A percentile compares a stretch with the other conserved stretches of the same genome.
These are phyloP conservation scores for Cnidoscolus chayamansa DNA, from an alignment of 441 rosid species.

Conservation along the genomic window DNA sequence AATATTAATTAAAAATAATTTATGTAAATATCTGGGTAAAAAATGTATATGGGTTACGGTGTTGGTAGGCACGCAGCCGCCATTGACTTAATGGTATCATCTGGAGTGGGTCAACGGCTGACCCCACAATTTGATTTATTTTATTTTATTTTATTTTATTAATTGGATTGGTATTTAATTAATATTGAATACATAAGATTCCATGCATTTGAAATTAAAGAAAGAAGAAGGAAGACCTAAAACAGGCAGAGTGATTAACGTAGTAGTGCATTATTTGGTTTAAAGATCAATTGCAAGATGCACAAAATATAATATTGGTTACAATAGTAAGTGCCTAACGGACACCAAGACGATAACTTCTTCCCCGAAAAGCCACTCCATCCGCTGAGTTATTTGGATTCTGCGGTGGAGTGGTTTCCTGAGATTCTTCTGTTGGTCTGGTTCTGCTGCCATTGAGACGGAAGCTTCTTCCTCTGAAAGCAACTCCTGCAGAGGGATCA, in stretches of 20 bases:
- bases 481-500: conserved; percentile 42
- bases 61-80: too few species aligned
- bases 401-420: conserved; percentile 13
- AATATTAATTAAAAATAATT: too few species aligned
- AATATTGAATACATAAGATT: too few species aligned
- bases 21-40: too few species aligned
- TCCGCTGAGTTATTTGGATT: conserved; percentile 23
- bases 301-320: background rate
- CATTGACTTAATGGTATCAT: too few species aligned
- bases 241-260: background rate
- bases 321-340: background rate
- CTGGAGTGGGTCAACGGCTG: too few species aligned
- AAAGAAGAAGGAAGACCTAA: too few species aligned
- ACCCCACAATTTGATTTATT: too few species aligned
- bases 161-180: too few species aligned
- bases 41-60: too few species aligned
- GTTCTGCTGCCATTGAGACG: conserved; percentile 32
- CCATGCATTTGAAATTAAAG: too few species aligned
- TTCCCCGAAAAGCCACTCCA: conserved; percentile 46
- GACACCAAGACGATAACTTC: conserved; percentile 43
- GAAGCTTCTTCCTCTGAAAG: conserved; percentile 51
- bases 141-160: too few species aligned
- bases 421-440: conserved; percentile 12
- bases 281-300: background rate
- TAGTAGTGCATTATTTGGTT: background rate